Percentiles rank a stretch among this genome's conserved stretches.
Evolutionary conservation across 2,329 filamentous ascomycete species (phyloP).

Genomic region (Trichoderma sp.): DNA sequence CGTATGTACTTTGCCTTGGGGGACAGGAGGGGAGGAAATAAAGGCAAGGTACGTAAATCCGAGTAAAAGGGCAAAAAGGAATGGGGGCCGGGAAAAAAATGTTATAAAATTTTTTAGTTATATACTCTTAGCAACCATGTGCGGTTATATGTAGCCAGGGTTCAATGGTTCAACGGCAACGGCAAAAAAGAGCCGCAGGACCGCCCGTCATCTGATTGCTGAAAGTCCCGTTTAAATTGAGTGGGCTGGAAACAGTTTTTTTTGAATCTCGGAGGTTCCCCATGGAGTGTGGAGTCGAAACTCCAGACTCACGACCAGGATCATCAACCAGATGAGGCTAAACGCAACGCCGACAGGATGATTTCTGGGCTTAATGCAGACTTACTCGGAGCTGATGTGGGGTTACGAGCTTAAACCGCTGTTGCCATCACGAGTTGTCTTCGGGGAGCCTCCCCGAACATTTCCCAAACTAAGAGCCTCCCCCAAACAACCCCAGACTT

Average conservation of each 20-base stretch:
- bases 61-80: neutral
- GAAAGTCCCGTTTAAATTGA: neutral
- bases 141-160: neutral
- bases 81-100: neutral
- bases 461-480: neutral
- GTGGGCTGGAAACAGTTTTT: neutral
- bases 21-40: neutral
- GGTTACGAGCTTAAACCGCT: constrained; percentile 1
- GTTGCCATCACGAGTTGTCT: neutral
- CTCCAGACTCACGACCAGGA: neutral
- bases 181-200: neutral
- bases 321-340: neutral
- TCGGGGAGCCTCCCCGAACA: constrained; percentile 3
- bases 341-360: neutral
- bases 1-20: neutral
- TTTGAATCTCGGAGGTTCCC: neutral
- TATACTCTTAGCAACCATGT: neutral
- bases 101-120: neutral
- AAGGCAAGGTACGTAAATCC: neutral
- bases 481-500: neutral
- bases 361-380: neutral
- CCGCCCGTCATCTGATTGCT: neutral
- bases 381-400: neutral
- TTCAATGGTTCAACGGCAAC: too few species aligned
- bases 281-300: neutral